Base-by-base conservation (phyloP, 331 rosid genomes). In the Prunus yedoensis region DNA sequence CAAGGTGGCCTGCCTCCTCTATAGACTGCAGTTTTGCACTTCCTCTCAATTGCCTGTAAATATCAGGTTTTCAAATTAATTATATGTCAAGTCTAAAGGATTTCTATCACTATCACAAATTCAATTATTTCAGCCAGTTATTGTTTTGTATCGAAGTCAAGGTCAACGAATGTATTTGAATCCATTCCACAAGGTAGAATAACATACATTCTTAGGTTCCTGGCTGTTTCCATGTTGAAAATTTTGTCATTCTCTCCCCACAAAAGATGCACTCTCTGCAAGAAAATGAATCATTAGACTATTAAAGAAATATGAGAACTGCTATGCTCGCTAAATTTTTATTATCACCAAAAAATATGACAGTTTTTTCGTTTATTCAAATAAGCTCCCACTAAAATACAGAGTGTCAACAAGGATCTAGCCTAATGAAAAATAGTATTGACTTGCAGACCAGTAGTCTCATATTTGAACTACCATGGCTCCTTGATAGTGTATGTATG, bases 1-100 rank as follows among this genome's bases (percentile, higher is more conserved):
- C 74, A 18, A 80, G 71, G 10, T 83, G 87, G 70, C 87, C 84
- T 13, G 84, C 59, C 58, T 80, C 77, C 52, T 76, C 74, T 51
- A 83, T 72, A 15, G 10, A 18, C 41, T 75, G 25, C 13, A 83
- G 35, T 2, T 18, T 64, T 21, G 66, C 71, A 1, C 16, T 61
- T 32, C 73, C 73, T 61, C 79, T 84, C 16, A 79, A 5, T 66
- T 79, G 69, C 59, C 84, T 83, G 59, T 9, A 4, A 6, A 38
- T 38, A 38, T 38, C 43, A 6, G 43, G 43, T 9, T 38, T 38
- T 38, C 9, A 38, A 38, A 38, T 35, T 5, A 5, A 35, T 35
- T 35, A 35, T 35, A 5, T 35, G 0, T 35, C 0, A 35, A 35
- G 38, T 35, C 38, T 10, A 1, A 10, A 8, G 11, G 10, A 12